Base-by-base conservation (phyloP, 1,284 basidiomycete genomes). In the Hymenochaete sp. region DNA sequence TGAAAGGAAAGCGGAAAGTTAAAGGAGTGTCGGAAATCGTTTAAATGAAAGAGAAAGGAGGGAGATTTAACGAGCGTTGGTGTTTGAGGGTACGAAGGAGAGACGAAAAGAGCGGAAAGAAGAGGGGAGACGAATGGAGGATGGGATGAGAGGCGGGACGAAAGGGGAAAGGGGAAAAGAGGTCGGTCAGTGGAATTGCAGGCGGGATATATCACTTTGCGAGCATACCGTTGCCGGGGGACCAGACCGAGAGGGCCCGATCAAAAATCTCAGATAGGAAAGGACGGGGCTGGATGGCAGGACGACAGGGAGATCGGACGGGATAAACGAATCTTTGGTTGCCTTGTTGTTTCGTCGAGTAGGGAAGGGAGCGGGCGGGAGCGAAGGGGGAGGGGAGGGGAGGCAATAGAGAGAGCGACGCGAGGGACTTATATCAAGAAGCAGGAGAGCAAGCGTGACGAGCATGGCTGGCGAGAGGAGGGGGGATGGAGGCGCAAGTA, bases 141-240 rank as follows among this genome's bases (percentile, higher is more conserved):
- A 25, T 33, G 26, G 29, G 29, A 18, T 5, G 26, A 36, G 24
- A 32, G 44, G 29, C 19, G 27, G 27, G 27, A 13, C 26, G 21
- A 21, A 18, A 35, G n/a, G 37, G 26, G 26, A 33, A 26, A 27
- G 38, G 32, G 46, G 28, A 16, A 21, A 32, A 26, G 13, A 35
- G 32, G 14, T n/a, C 14, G 41, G 26, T 40, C 43, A 45, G 43
- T 22, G 28, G 36, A 32, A 35, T 21, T 25, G 25, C 19, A 27
- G 38, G 35, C 14, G 29, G 40, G 44, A 33, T 32, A 27, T 38
- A 19, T 11, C 22, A 36, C 40, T 46, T 46, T 42, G 48, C 38
- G 44, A 31, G 39, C 48, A 42, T 42, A 47, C 45, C 45, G 45
- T 48, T 48, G 31, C 44, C 48, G 48, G 43, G 35, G 43, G 38